phyloP scores from a whole-genome alignment of 805 yeast genomes.

The Lipomyces lipofer region DNA sequence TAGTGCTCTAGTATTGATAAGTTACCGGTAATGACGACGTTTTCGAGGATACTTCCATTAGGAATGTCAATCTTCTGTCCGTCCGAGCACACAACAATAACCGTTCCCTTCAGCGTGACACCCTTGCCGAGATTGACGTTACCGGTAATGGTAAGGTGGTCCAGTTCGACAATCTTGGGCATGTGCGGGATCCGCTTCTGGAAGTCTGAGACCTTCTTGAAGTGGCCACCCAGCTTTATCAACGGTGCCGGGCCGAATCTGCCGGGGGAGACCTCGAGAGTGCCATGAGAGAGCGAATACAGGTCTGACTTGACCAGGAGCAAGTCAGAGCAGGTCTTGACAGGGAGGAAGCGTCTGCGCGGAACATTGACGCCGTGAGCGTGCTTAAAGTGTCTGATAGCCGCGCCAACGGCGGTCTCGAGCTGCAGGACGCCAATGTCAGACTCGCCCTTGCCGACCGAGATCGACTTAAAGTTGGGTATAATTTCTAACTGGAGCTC shows the following conservation, averaged over 20 bases:
- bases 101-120: slow-evolving; percentile 93
- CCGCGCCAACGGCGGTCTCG: slow-evolving; percentile 99
- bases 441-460: slow-evolving; percentile 42
- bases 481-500: slow-evolving; percentile 88
- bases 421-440: slow-evolving; percentile 79
- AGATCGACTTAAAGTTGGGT: slow-evolving; percentile 86
- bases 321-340: slow-evolving; percentile 94
- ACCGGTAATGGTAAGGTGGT: slow-evolving; percentile 96
- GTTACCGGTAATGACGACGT: slow-evolving; percentile 96
- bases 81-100: slow-evolving; percentile 94
- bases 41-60: slow-evolving; percentile 90
- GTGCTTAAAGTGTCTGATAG: slow-evolving; percentile 89
- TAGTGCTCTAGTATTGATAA: slow-evolving; percentile 90
- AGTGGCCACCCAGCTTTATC: slow-evolving; percentile 93
- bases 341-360: slow-evolving; percentile 96
- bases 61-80: slow-evolving; percentile 97
- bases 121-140: slow-evolving; percentile 88
- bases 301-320: slow-evolving; percentile 92
- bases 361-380: slow-evolving; percentile 99
- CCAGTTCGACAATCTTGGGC: slow-evolving; percentile 94
- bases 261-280: slow-evolving; percentile 75
- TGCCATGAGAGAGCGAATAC: slow-evolving; percentile 88
- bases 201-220: slow-evolving; percentile 92
- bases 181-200: slow-evolving; percentile 88
- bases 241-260: slow-evolving; percentile 91